phyloP scores from a whole-genome alignment of 2,329 filamentous ascomycete genomes.

The Pseudogymnoascus pannorum region DNA sequence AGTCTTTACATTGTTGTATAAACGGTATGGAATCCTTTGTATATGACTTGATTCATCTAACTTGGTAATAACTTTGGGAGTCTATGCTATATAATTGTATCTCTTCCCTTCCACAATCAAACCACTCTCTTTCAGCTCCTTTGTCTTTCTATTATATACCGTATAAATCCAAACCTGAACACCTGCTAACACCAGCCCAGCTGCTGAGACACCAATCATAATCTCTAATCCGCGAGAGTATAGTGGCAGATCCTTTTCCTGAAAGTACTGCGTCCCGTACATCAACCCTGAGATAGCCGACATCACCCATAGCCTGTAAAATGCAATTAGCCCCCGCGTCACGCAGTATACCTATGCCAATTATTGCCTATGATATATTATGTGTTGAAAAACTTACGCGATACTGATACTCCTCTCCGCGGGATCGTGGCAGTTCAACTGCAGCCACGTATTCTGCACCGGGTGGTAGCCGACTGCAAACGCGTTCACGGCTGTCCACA shows the following conservation, averaged over 20 bases:
- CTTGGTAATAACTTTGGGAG: not conserved
- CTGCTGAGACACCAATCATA: slow-evolving; percentile 8
- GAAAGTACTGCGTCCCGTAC: slow-evolving; percentile 24
- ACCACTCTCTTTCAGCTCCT: not conserved
- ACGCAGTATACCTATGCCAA: not conserved
- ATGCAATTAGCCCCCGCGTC: not conserved
- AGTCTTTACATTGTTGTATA: not conserved
- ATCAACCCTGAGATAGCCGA: slow-evolving; percentile 24
- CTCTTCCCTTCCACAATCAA: not conserved
- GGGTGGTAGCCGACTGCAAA: slow-evolving; percentile 21
- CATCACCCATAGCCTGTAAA: slow-evolving; percentile 19
- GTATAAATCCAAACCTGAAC: slow-evolving; percentile 3
- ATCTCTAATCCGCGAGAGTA: slow-evolving; percentile 12
- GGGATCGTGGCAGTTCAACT: slow-evolving; percentile 18
- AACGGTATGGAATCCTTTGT: not conserved
- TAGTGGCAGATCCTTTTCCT: slow-evolving; percentile 18
- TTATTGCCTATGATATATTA: not conserved
- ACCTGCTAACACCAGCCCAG: not conserved
- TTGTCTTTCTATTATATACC: slow-evolving; percentile 7
- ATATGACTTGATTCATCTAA: not conserved
- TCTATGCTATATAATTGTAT: not conserved
- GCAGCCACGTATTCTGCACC: slow-evolving; percentile 26
- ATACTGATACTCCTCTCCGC: slow-evolving; percentile 26
- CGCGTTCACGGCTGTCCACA: slow-evolving; percentile 16
- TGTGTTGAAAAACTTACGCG: slow-evolving; percentile 19